Evolutionary conservation across 768 basidiomycete species (phyloP), one percentile per base, ranked within the genome.

Genomic region (Russula compacta): DNA sequence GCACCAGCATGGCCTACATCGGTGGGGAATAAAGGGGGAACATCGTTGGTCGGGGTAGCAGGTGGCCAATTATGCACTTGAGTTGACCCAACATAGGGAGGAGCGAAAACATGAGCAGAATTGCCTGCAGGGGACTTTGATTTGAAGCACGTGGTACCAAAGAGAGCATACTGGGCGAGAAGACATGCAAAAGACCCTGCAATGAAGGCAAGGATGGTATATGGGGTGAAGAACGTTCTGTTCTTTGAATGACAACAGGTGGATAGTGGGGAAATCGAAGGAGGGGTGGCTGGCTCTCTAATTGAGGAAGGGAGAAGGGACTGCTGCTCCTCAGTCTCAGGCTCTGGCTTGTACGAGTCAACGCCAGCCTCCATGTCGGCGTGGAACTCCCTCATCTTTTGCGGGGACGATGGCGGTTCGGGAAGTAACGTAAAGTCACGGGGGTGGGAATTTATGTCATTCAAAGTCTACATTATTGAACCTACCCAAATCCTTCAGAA

Each of bases 1-100:
- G 76, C 78, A 15, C 91, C 91, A 3, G 85, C 76, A 69, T 91
- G 84, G 40, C 91, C 91, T 4, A 93, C 84, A 66, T 83, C 67
- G 35, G 87, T 80, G 5, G 91, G 91, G 71, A 93, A 93, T 32
- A 87, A 66, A 0, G 85, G 81, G 0, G 90, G 86, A 65, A 79
- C 79, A 8, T 75, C 77, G 66, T 92, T 92, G 17, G 88, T 90
- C 0, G 90, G 88, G 6, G 80, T 79, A 0, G 81, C 65, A 0
- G 91, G 90, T 9, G 91, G 91, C 70, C 81, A 91, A 21, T 81
- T 70, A 71, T 91, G 82, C 5, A 80, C 77, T 60, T 80, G 78
- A 2, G 87, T 86, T 0, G 87, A 88, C 14, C 90, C 89, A 19
- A 83, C 86, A 69, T 83, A 81, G 1, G 87, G 84, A 3, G 84